Base-by-base conservation (phyloP, 805 yeast genomes). In the Cyberlindnera amylophila region DNA sequence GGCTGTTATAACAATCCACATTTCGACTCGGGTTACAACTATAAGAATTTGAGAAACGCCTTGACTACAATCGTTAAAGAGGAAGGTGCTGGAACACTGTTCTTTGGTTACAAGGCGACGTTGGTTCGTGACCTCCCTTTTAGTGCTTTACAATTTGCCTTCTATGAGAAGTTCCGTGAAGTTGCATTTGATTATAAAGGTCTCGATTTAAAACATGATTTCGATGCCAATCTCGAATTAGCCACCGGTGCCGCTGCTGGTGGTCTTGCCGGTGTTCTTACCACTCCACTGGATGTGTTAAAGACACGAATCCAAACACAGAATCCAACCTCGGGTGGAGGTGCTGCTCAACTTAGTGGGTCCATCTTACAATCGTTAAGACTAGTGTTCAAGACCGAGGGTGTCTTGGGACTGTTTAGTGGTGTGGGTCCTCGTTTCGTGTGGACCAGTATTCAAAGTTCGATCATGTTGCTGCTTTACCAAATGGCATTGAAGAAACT, bases 361-460 rank as follows among this genome's bases (percentile, higher is more conserved):
- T 75, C 85, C 3, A 74, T 82, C 1, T 39, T 69, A 27, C 66
- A 66, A 38, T 82, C 84, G 15, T 58, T 86, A 32, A 51, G 55
- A 24, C 67, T 71, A 7, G 78, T 93, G 4, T 84, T 82, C 58
- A 72, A 63, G 41, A 67, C 73, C 19, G 96, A 93, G 61, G 98
- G 99, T 1, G 39, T 82, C 0, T 45, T 74, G 2, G 96, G 96
- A 0, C 69, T 88, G 31, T 91, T 93, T 63, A 78, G 90, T 26
- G 99, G 99, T 1, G 96, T 93, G 6, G 97, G 96, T 0, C 99
- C 99, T 1, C 73, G 99, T 49, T 81, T 89, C 51, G 83, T 93
- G 4, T 93, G 99, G 99, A 91, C 98, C 0, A 86, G 95, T 49
- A 70, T 90, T 15, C 99, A 93, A 63, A 86, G 96, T 62, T 86